Percentiles rank a stretch among this genome's conserved stretches.
Conservation (phyloP, 108 stramenopile genomes). For the Skeletonema grethae region DNA sequence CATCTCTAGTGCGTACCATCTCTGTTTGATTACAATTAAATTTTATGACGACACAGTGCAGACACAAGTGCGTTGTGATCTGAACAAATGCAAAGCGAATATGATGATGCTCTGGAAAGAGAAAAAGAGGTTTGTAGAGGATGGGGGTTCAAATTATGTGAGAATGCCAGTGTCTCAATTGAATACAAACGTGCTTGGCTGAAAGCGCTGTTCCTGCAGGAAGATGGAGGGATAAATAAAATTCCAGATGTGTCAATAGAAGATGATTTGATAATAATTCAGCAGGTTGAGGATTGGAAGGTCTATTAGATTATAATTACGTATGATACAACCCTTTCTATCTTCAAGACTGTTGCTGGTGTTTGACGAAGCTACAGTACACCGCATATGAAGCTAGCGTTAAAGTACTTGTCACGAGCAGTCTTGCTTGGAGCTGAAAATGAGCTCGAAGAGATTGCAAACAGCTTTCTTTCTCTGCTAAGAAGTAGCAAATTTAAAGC, state of each 20-base stretch:
- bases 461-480: neutral
- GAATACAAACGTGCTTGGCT: too few relatives aligned
- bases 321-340: neutral
- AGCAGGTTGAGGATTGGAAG: neutral
- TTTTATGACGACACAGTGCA: neutral
- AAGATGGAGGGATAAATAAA: too few relatives aligned
- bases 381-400: neutral
- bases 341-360: slow-evolving; percentile 1
- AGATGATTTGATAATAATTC: too few relatives aligned
- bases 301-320: slow-evolving; percentile 6
- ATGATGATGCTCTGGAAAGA: too few relatives aligned
- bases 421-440: slow-evolving; percentile 5
- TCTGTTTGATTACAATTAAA: neutral
- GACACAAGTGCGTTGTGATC: neutral
- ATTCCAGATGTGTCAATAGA: too few relatives aligned
- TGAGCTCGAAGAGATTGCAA: neutral
- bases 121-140: too few relatives aligned
- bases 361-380: neutral
- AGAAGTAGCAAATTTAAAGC: slow-evolving; percentile 3
- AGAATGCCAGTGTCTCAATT: too few relatives aligned
- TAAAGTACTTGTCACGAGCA: neutral
- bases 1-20: neutral
- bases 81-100: neutral
- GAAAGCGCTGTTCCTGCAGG: too few relatives aligned
- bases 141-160: too few relatives aligned